Percentiles rank a stretch among this genome's conserved stretches.
These are phyloP conservation scores for Xylaria sp. DNA, from an alignment of 2,329 filamentous ascomycete genomes.

Conservation along the genomic window DNA sequence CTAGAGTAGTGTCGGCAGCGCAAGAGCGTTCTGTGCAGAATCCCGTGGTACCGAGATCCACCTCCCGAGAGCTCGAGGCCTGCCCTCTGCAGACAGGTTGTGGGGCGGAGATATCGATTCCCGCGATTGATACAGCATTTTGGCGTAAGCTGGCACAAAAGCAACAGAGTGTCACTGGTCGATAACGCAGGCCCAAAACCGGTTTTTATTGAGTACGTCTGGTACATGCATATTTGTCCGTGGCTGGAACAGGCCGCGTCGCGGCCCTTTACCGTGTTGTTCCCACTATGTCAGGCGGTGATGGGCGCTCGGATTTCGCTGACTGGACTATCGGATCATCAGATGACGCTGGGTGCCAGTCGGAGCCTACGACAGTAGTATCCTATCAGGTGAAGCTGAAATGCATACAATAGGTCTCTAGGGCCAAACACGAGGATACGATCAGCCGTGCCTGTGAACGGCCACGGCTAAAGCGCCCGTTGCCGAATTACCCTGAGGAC, in stretches of 20 bases:
- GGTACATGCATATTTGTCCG: constrained; percentile 31
- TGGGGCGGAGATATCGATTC: constrained; percentile 18
- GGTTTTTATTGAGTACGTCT: constrained; percentile 33
- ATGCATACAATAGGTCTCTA: constrained; percentile 19
- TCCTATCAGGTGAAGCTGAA: constrained; percentile 26
- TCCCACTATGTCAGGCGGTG: constrained; percentile 18
- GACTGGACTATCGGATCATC: constrained; percentile 31
- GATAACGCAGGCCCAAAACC: constrained; percentile 25
- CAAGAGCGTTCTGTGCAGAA: constrained; percentile 14
- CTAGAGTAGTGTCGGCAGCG: constrained; percentile 23
- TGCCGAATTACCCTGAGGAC: not conserved
- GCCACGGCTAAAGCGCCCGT: constrained; percentile 15
- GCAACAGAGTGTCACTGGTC: constrained; percentile 14
- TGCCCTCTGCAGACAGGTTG: constrained; percentile 15
- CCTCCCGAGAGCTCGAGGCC: constrained; percentile 34
- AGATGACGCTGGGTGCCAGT: constrained; percentile 24
- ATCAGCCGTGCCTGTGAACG: constrained; percentile 4
- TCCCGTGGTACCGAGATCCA: constrained; percentile 21
- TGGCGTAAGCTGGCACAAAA: constrained; percentile 18
- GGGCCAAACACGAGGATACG: not conserved
- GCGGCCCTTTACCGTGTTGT: constrained; percentile 17
- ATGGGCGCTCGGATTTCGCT: constrained; percentile 25
- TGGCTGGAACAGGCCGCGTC: constrained; percentile 30
- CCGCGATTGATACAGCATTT: constrained; percentile 13
- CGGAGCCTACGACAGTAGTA: constrained; percentile 14